These are phyloP conservation scores for Boletus semigastroideus DNA, from an alignment of 1,284 basidiomycete species.

Conservation along the genomic window DNA sequence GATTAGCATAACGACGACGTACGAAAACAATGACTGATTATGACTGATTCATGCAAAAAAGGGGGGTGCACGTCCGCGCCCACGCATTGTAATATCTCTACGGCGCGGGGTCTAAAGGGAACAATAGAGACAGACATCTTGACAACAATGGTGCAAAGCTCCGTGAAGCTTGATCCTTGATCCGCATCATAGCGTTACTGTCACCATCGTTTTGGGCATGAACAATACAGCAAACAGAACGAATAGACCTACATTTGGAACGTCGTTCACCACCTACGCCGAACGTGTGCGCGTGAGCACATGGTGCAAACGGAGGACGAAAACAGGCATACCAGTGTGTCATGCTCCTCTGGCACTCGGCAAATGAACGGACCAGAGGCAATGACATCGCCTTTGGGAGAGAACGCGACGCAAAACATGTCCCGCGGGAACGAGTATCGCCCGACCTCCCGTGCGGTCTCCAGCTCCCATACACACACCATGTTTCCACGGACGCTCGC, in stretches of 20 bases:
- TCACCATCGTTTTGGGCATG: background rate
- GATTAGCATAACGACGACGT: background rate
- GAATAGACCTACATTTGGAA: constrained; percentile 11
- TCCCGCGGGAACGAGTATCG: constrained; percentile 25
- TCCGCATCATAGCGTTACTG: background rate
- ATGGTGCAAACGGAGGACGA: background rate
- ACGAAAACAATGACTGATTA: background rate
- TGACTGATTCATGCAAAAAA: background rate
- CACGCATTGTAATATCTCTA: background rate
- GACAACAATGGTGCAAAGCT: background rate
- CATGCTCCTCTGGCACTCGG: constrained; percentile 10
- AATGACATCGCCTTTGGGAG: constrained; percentile 23
- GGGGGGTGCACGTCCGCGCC: constrained; percentile 2
- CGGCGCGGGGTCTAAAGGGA: constrained; percentile 1
- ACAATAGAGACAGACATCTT: constrained; percentile 1
- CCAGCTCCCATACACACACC: constrained; percentile 22
- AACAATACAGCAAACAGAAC: background rate
- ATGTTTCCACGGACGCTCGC: constrained; percentile 24
- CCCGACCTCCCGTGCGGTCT: constrained; percentile 12
- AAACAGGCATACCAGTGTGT: constrained; percentile 7
- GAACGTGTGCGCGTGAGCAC: constrained; percentile 1
- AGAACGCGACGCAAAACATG: constrained; percentile 28
- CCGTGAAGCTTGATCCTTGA: background rate
- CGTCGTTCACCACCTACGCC: constrained; percentile 3
- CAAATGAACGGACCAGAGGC: constrained; percentile 22